Conservation (phyloP, 768 basidiomycete genomes). For the Phylloporus arenicola region DNA sequence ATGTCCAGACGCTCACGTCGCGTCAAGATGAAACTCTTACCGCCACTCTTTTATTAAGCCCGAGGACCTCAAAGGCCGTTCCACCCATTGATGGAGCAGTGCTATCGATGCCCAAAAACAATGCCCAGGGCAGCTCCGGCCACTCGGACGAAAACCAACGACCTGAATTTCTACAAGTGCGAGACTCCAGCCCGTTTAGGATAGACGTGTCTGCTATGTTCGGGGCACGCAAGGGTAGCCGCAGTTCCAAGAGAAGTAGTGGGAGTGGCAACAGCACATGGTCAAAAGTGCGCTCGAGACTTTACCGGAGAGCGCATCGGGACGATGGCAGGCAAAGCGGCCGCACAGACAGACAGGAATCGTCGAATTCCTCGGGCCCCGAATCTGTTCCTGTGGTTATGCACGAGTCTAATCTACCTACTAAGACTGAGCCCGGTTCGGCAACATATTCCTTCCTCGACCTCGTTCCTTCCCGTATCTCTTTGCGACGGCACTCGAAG, state of each 20-base stretch:
- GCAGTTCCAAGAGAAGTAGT: conserved; percentile 20
- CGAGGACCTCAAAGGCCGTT: conserved; percentile 36
- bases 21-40: conserved; percentile 33
- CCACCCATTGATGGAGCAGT: background rate
- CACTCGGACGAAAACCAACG: conserved; percentile 1
- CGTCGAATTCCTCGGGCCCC: conserved; percentile 21
- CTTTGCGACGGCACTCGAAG: conserved; percentile 23
- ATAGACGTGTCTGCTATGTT: conserved; percentile 36
- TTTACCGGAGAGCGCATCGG: conserved; percentile 28
- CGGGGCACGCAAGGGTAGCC: conserved; percentile 11
- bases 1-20: conserved; percentile 28
- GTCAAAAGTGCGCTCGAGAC: conserved; percentile 28
- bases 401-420: conserved; percentile 21
- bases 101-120: conserved; percentile 3
- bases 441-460: conserved; percentile 33
- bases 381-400: conserved; percentile 30
- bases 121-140: conserved; percentile 5
- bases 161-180: conserved; percentile 32
- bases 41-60: conserved; percentile 42
- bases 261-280: conserved; percentile 25
- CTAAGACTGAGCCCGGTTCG: conserved; percentile 23
- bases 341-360: conserved; percentile 14
- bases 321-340: conserved; percentile 24
- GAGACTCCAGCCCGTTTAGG: conserved; percentile 43
- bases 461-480: conserved; percentile 24